Percentiles rank a stretch among this genome's conserved stretches.
These are phyloP conservation scores for Fragilariopsis cylindrus DNA, from an alignment of 108 stramenopile genomes.

Conservation along the genomic window DNA sequence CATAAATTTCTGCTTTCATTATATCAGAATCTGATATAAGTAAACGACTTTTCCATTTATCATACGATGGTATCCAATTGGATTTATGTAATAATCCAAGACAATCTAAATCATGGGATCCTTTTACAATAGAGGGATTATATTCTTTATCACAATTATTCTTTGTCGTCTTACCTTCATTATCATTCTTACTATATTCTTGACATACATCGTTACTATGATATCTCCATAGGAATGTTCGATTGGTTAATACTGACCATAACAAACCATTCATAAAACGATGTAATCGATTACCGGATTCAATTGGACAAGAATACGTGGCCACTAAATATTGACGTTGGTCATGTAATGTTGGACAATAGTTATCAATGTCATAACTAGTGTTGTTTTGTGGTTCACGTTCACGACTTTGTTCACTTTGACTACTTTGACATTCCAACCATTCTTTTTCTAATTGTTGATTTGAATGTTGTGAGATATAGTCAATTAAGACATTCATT, in stretches of 20 bases:
- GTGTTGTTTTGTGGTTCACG: too few relatives aligned
- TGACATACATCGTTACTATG: neutral
- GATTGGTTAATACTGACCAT: constrained; percentile 31
- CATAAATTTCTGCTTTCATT: neutral
- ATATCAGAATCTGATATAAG: neutral
- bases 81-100: constrained; percentile 14
- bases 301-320: constrained; percentile 24
- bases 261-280: constrained; percentile 27
- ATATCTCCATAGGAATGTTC: constrained; percentile 30
- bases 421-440: too few relatives aligned
- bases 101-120: neutral
- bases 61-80: constrained; percentile 24
- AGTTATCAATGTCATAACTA: too few relatives aligned
- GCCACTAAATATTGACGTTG: neutral
- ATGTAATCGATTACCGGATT: constrained; percentile 26
- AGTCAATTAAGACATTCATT: too few relatives aligned
- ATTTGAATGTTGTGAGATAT: too few relatives aligned
- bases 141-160: neutral
- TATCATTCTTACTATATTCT: neutral
- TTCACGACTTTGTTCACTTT: too few relatives aligned
- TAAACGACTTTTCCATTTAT: neutral
- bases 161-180: too few relatives aligned
- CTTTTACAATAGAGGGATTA: neutral
- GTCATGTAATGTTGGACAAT: too few relatives aligned
- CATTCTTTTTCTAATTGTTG: too few relatives aligned